Evolutionary conservation across 768 basidiomycete genomes (phyloP), one percentile per base, ranked within the genome.

Genomic region (Pleurotus eryngii): DNA sequence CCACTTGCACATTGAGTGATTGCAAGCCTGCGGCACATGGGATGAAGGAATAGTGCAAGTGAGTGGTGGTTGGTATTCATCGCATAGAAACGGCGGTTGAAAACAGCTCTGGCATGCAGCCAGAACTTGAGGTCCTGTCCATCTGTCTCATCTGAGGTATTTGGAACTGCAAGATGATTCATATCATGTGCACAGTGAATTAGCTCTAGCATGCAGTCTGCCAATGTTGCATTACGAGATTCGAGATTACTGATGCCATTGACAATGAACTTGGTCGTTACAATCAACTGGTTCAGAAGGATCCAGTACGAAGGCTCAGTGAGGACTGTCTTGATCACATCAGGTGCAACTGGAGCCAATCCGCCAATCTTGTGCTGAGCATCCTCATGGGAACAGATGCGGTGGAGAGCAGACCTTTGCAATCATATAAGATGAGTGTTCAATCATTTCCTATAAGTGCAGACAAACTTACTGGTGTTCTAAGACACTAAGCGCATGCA

Each of bases 151-250:
- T 20, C 20, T 20, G 20, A 20, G 20, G 20, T 20, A 20, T 20
- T 20, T 20, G 20, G 20, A 20, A 20, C 1, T 2, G 20, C 20
- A 20, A 20, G 20, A 20, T 20, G 20, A 20, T 20, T 20, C 20
- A 20, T 20, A 20, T 20, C 20, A 20, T 20, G 20, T 20, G 20
- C 66, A 54, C 61, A 61, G 6, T 58, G 57, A 3, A 75, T 66
- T 1, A 74, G 59, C 49, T 72, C 63, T 2, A 74, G 66, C 70
- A 74, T 73, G 58, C 73, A 74, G 42, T 70, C 69, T 11, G 71
- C 68, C n/a, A 72, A 61, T 3, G 59, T 69, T n/a, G 67, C 63
- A 22, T 69, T 60, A 3, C 61, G 61, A 6, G 66, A 62, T 56
- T 75, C 67, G 15, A 69, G 53, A 37, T 72, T 65, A 9, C 72